Conservation (phyloP, 2,329 filamentous ascomycete species). For the Drechmeria coniospora region DNA sequence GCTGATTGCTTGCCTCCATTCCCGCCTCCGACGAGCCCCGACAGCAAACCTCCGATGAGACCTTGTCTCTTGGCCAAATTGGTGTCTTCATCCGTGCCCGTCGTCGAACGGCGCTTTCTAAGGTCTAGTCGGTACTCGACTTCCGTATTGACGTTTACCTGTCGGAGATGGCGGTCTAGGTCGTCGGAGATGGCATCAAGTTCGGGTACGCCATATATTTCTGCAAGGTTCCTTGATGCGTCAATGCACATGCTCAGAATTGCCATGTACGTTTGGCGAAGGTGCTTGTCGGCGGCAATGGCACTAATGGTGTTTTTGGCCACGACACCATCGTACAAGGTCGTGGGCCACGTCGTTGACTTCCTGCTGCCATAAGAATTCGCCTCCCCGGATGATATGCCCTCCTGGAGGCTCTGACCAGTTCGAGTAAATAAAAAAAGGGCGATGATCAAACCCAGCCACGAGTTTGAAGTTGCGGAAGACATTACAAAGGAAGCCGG, state of each 20-base stretch:
- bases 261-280: conserved; percentile 6
- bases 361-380: too few species aligned
- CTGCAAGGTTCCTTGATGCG: conserved; percentile 4
- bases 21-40: not conserved
- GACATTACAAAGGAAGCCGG: too few species aligned
- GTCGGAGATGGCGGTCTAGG: conserved; percentile 4
- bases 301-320: too few species aligned
- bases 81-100: not conserved
- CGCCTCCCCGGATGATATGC: too few species aligned
- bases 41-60: not conserved
- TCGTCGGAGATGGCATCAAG: conserved; percentile 4
- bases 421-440: too few species aligned
- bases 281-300: conserved; percentile 1
- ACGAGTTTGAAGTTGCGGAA: too few species aligned
- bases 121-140: conserved; percentile 3
- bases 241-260: conserved; percentile 6
- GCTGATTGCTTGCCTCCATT: not conserved
- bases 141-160: conserved; percentile 5
- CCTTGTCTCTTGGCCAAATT: conserved; percentile 1
- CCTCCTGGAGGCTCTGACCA: too few species aligned
- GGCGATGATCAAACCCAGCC: too few species aligned
- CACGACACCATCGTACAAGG: too few species aligned
- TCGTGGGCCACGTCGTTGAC: too few species aligned
- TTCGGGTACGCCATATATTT: conserved; percentile 3
- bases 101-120: not conserved